Conservation (phyloP, 192 early-diverging fungal species). For the Allomyces javanicus region DNA sequence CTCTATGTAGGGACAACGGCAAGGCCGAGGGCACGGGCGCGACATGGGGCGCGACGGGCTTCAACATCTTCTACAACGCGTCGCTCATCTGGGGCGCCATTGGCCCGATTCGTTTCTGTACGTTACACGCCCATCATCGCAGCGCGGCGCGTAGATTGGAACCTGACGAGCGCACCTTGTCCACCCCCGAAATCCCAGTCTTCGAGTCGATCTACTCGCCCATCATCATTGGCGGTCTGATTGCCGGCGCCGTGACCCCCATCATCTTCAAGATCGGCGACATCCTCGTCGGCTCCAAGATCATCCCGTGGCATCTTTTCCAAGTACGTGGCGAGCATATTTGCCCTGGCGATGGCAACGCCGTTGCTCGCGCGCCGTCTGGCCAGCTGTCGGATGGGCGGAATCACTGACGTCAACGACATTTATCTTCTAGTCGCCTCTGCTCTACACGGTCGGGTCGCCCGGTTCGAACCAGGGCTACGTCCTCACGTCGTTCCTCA, state of each 20-base stretch:
- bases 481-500: background rate
- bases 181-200: too few species aligned
- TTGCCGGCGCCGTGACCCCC: background rate
- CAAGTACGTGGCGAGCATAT: too few species aligned
- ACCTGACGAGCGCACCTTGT: too few species aligned
- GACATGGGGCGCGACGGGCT: background rate
- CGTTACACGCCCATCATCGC: too few species aligned
- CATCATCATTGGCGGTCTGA: background rate
- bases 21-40: background rate
- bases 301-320: background rate
- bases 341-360: too few species aligned
- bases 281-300: background rate
- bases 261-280: background rate
- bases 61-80: slow-evolving; percentile 38
- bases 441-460: background rate
- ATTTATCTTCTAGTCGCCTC: background rate
- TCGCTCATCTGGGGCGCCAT: slow-evolving; percentile 60
- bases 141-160: background rate
- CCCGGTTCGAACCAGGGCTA: background rate
- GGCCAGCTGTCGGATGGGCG: too few species aligned
- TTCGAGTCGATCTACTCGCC: background rate
- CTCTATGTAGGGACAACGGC: too few species aligned
- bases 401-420: too few species aligned
- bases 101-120: slow-evolving; percentile 36
- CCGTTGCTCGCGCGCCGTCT: too few species aligned